These are phyloP conservation scores for Stephania japonica DNA, from an alignment of 164 flowering plant genomes.

Conservation along the genomic window DNA sequence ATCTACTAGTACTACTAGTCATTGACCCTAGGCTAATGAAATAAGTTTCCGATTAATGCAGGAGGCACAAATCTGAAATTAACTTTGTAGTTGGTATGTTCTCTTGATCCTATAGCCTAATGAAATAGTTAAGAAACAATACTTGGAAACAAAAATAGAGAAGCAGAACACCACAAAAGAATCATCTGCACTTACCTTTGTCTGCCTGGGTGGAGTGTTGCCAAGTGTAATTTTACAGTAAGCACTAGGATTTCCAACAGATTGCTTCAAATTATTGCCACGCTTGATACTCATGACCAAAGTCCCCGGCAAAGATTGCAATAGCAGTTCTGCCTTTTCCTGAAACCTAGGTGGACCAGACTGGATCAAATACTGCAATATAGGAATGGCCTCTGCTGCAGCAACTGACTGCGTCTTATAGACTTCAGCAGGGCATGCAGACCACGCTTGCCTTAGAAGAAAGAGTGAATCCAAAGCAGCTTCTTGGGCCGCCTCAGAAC, in stretches of 20 bases:
- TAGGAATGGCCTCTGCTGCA: constrained; percentile 92
- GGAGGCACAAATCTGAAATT: neutral
- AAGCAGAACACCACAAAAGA: neutral
- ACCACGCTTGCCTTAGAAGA: constrained; percentile 96
- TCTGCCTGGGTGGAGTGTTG: constrained; percentile 75
- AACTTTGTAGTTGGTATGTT: neutral
- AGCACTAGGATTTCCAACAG: constrained; percentile 88
- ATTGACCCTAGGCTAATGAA: too few species aligned
- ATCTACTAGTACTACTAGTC: too few species aligned
- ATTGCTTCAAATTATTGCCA: constrained; percentile 91
- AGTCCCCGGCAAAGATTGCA: constrained; percentile 97
- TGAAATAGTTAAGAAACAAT: neutral
- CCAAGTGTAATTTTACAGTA: constrained; percentile 93
- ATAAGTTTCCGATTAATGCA: too few species aligned
- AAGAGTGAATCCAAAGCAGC: constrained; percentile 84
- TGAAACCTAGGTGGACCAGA: constrained; percentile 96
- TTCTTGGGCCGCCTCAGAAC: constrained; percentile 88
- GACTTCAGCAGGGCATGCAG: constrained; percentile 94
- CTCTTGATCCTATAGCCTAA: neutral
- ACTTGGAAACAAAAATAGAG: neutral
- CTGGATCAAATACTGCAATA: constrained; percentile 84
- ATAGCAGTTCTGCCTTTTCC: constrained; percentile 87
- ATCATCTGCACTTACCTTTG: constrained; percentile 45
- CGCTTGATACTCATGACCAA: constrained; percentile 78
- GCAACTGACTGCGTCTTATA: constrained; percentile 89